A percentile compares a stretch with the other conserved stretches of the same genome.
Conservation (phyloP, 2,329 filamentous ascomycete species). For the Colletotrichum sojae region DNA sequence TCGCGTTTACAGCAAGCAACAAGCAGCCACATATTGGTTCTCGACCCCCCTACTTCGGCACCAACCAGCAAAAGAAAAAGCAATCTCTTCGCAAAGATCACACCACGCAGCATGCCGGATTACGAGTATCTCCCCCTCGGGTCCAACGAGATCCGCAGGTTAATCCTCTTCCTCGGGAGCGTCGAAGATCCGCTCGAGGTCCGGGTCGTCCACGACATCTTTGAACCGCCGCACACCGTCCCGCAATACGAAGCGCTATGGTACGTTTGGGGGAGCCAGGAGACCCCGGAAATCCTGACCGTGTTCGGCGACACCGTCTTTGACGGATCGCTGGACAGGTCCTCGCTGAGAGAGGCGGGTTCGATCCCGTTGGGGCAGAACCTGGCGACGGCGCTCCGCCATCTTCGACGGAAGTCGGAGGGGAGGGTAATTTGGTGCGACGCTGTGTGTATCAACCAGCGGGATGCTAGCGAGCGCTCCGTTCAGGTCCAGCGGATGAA, state of each 20-base stretch:
- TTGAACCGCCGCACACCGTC: background rate
- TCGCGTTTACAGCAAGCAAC: too few species aligned
- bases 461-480: conserved; percentile 39
- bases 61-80: too few species aligned
- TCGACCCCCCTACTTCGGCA: too few species aligned
- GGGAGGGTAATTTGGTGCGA: conserved; percentile 43
- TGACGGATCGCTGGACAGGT: too few species aligned
- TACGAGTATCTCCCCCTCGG: background rate
- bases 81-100: background rate
- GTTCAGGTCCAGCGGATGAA: conserved; percentile 43
- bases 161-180: background rate
- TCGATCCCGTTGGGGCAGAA: background rate
- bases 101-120: background rate
- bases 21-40: too few species aligned
- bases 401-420: background rate
- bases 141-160: background rate
- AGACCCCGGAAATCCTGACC: background rate
- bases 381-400: conserved; percentile 15
- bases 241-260: conserved; percentile 21
- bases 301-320: background rate
- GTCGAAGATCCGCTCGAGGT: rapidly evolving
- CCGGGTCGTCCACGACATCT: rapidly evolving
- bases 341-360: background rate
- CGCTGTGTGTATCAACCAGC: conserved; percentile 45
- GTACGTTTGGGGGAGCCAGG: conserved; percentile 16